These are phyloP conservation scores for Pyrenula massariospora DNA, from an alignment of 495 filamentous ascomycete genomes.

Conservation along the genomic window DNA sequence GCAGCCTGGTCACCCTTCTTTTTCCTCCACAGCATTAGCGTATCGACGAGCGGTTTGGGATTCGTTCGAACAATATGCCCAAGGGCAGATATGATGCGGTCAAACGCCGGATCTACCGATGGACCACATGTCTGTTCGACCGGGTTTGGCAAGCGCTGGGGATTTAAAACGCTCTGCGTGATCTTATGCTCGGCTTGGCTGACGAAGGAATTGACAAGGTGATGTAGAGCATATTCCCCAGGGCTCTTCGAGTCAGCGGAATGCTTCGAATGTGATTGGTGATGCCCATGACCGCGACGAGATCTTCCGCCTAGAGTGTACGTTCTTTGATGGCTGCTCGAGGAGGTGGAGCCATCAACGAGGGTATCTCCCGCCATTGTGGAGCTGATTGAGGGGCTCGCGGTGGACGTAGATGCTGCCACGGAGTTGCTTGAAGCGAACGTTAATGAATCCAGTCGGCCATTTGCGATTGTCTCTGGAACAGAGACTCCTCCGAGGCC, in stretches of 20 bases:
- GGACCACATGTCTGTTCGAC: slow-evolving; percentile 85
- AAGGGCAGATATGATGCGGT: slow-evolving; percentile 85
- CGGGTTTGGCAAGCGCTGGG: slow-evolving; percentile 62
- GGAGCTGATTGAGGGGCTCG: slow-evolving; percentile 19
- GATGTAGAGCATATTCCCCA: slow-evolving; percentile 92
- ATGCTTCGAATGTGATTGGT: slow-evolving; percentile 73
- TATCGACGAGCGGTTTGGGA: slow-evolving; percentile 90
- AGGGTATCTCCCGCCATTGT: slow-evolving; percentile 1
- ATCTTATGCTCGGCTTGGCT: slow-evolving; percentile 90
- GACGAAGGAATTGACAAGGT: slow-evolving; percentile 78
- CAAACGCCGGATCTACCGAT: slow-evolving; percentile 80
- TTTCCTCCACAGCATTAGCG: slow-evolving; percentile 95
- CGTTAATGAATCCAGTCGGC: neutral
- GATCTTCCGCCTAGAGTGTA: slow-evolving; percentile 27
- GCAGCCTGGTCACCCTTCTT: slow-evolving; percentile 80
- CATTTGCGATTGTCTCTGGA: neutral
- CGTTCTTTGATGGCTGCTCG: slow-evolving; percentile 8
- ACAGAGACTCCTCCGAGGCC: neutral
- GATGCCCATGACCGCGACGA: slow-evolving; percentile 61
- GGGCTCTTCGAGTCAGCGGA: slow-evolving; percentile 74
- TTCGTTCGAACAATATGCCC: slow-evolving; percentile 90
- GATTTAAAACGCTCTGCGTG: slow-evolving; percentile 63
- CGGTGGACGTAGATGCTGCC: slow-evolving; percentile 24
- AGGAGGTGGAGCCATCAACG: slow-evolving; percentile 8
- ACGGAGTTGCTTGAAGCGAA: slow-evolving; percentile 25